A percentile compares a stretch with the other conserved stretches of the same genome.
phyloP scores from a whole-genome alignment of 768 basidiomycete species.

The Clitopilus passeckerianus region DNA sequence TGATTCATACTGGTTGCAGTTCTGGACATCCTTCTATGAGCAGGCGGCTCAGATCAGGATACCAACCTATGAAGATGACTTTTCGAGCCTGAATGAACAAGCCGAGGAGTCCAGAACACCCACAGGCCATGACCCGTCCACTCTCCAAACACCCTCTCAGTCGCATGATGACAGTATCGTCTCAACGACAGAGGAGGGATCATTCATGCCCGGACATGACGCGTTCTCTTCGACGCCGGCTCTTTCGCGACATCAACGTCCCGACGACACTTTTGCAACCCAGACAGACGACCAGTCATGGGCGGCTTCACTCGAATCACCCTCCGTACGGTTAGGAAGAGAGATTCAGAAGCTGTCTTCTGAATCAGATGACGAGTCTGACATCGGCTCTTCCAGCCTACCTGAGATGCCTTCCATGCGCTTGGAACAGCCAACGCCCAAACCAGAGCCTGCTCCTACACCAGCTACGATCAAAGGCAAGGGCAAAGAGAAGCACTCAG shows the following conservation, averaged over 20 bases:
- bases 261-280: slow-evolving; percentile 31
- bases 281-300: slow-evolving; percentile 52
- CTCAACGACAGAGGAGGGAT: slow-evolving; percentile 49
- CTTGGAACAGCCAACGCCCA: slow-evolving; percentile 16
- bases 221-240: slow-evolving; percentile 81
- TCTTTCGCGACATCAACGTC: slow-evolving; percentile 31
- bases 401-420: slow-evolving; percentile 13
- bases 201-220: slow-evolving; percentile 69
- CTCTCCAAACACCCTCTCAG: background rate
- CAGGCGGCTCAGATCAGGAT: slow-evolving; percentile 86
- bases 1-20: slow-evolving; percentile 38
- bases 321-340: slow-evolving; percentile 61
- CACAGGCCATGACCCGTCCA: background rate
- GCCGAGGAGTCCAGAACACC: slow-evolving; percentile 12
- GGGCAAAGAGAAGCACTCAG: slow-evolving; percentile 38
- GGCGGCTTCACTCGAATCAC: slow-evolving; percentile 71
- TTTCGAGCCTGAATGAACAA: slow-evolving; percentile 50
- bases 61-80: slow-evolving; percentile 60
- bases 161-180: slow-evolving; percentile 36
- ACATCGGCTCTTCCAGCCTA: slow-evolving; percentile 8
- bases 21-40: slow-evolving; percentile 97
- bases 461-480: slow-evolving; percentile 40
- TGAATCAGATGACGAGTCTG: slow-evolving; percentile 27
- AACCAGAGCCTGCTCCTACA: slow-evolving; percentile 4
- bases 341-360: slow-evolving; percentile 52